Conservation (phyloP, 352 stramenopile genomes). For the Blastocystis sp. region DNA sequence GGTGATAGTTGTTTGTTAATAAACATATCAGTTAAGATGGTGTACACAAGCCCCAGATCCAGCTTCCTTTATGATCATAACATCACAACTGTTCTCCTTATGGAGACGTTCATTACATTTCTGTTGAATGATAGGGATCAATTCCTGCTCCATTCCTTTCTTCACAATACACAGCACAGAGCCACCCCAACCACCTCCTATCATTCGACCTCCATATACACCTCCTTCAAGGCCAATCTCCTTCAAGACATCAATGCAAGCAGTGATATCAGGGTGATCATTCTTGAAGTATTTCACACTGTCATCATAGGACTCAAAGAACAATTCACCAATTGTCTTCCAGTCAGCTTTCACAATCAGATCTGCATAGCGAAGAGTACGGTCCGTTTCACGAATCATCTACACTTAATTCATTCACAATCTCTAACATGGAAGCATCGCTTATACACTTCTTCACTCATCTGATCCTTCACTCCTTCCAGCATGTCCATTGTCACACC, state of each 20-base stretch:
- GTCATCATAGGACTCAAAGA: conserved; percentile 57
- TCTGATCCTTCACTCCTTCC: conserved; percentile 27
- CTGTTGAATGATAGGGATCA: conserved; percentile 52
- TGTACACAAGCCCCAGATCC: neutral
- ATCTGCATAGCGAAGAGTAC: conserved; percentile 25
- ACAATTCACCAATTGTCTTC: conserved; percentile 38
- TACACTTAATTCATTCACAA: neutral
- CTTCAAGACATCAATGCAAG: conserved; percentile 49
- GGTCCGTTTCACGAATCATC: conserved; percentile 58
- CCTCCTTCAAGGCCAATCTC: conserved; percentile 35
- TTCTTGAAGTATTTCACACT: conserved; percentile 39
- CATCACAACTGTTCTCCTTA: conserved; percentile 40
- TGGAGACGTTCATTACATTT: conserved; percentile 31
- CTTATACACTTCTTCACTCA: conserved; percentile 7
- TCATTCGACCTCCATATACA: conserved; percentile 38
- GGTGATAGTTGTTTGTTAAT: neutral
- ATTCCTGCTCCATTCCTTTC: conserved; percentile 45
- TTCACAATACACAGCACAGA: conserved; percentile 52
- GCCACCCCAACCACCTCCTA: conserved; percentile 41
- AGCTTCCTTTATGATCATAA: conserved; percentile 42
- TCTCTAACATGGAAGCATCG: neutral
- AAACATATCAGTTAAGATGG: neutral
- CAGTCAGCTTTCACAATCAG: conserved; percentile 41
- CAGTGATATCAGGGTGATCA: conserved; percentile 45
- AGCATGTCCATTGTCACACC: conserved; percentile 41